A percentile compares a stretch with the other conserved stretches of the same genome.
Evolutionary conservation across 2,329 filamentous ascomycete genomes (phyloP).

Genomic region (Macrophomina pseudophaseolina): DNA sequence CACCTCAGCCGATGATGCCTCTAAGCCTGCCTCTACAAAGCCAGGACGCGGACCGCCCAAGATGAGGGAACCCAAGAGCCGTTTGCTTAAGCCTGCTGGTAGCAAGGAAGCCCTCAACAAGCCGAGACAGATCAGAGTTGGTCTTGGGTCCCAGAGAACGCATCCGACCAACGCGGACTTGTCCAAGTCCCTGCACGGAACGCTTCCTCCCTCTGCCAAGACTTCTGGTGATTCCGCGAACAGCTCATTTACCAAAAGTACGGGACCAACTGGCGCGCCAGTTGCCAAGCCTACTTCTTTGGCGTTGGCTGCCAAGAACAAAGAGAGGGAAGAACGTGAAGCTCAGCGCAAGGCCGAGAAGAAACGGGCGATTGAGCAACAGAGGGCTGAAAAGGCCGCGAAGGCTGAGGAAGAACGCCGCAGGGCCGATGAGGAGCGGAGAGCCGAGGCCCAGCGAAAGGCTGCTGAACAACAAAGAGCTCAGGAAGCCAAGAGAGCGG

Average conservation of each 20-base stretch:
- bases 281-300: conserved; percentile 49
- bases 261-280: neutral
- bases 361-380: conserved; percentile 80
- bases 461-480: conserved; percentile 45
- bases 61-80: conserved; percentile 44
- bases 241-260: conserved; percentile 19
- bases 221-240: conserved; percentile 30
- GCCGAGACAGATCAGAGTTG: conserved; percentile 50
- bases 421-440: conserved; percentile 34
- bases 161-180: conserved; percentile 46
- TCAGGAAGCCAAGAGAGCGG: conserved; percentile 43
- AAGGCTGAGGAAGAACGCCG: conserved; percentile 57
- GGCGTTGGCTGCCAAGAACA: conserved; percentile 78
- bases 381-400: conserved; percentile 70
- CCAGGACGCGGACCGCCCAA: conserved; percentile 56
- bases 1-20: conserved; percentile 58
- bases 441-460: conserved; percentile 44
- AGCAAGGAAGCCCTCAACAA: conserved; percentile 65
- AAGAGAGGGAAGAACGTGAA: conserved; percentile 84
- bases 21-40: conserved; percentile 62
- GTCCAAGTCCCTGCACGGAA: conserved; percentile 24
- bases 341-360: conserved; percentile 78
- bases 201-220: conserved; percentile 11
- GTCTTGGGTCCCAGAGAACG: conserved; percentile 42
- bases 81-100: conserved; percentile 61